These are phyloP conservation scores for Candida andamanensis DNA, from an alignment of 805 yeast genomes.

Conservation along the genomic window DNA sequence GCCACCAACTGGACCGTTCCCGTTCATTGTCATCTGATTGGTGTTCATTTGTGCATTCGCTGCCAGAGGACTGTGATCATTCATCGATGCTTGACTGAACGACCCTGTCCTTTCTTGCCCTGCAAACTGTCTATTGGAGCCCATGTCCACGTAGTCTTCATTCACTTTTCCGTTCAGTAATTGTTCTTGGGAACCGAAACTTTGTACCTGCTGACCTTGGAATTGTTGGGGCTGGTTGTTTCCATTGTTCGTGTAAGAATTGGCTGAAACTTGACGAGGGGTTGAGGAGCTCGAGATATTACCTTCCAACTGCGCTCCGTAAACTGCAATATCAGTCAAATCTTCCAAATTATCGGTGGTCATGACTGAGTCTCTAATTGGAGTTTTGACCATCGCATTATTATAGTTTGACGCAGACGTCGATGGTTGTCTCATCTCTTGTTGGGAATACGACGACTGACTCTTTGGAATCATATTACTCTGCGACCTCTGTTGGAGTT, in stretches of 20 bases:
- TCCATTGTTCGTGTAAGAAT: no score
- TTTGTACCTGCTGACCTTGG: conserved; percentile 8
- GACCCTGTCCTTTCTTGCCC: background rate
- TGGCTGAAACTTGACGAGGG: conserved; percentile 1
- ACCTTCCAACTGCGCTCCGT: conserved; percentile 31
- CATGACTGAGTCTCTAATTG: conserved; percentile 15
- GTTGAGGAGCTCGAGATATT: conserved; percentile 11
- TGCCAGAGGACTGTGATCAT: background rate
- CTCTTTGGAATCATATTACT: background rate
- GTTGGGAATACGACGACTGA: background rate
- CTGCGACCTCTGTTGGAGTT: background rate
- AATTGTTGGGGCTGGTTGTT: conserved; percentile 5
- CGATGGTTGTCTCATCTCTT: background rate
- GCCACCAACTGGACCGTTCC: no score
- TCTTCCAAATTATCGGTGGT: conserved; percentile 27
- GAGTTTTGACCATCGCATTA: background rate
- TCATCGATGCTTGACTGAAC: no score
- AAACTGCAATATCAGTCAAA: conserved; percentile 31
- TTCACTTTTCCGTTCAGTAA: background rate
- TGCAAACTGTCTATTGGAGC: background rate
- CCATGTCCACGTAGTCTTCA: background rate
- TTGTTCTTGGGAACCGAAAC: conserved; percentile 2
- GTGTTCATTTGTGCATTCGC: background rate
- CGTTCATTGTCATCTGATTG: no score
- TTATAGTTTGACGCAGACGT: background rate